These are phyloP conservation scores for Malus hybrid DNA, from an alignment of 331 rosid species.

Conservation along the genomic window DNA sequence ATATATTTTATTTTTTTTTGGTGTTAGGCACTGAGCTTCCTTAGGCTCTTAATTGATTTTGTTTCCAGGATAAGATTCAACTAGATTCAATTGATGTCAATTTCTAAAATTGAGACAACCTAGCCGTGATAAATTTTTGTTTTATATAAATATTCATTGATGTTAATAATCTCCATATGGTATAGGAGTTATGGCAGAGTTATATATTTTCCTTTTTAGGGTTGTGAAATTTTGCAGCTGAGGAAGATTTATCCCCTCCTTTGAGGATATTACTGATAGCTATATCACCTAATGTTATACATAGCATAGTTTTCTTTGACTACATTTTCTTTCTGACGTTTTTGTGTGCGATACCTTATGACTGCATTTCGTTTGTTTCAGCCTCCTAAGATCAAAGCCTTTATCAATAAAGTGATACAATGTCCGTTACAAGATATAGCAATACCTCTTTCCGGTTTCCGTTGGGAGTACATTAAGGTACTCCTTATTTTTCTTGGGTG, in stretches of 20 bases:
- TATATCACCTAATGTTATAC: not conserved
- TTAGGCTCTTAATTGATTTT: not conserved
- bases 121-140: not conserved
- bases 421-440: conserved; percentile 98
- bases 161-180: not conserved
- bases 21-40: not conserved
- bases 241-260: not conserved
- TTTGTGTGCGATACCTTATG: not conserved
- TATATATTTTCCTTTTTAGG: not conserved
- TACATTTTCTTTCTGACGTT: not conserved
- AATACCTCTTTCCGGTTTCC: conserved; percentile 89
- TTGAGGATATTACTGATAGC: not conserved
- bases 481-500: conserved; percentile 2
- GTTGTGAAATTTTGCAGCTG: not conserved
- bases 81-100: not conserved
- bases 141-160: not conserved
- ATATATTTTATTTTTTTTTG: not conserved
- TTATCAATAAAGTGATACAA: conserved; percentile 85
- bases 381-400: conserved; percentile 90
- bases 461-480: conserved; percentile 96
- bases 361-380: conserved; percentile 39
- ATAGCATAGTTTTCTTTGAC: not conserved
- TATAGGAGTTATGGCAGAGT: not conserved
- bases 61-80: not conserved
- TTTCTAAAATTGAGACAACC: not conserved